Percentiles rank a stretch among this genome's conserved stretches.
Conservation (phyloP, 2,329 filamentous ascomycete genomes). For the Mycosphaerelloides madeirae region DNA sequence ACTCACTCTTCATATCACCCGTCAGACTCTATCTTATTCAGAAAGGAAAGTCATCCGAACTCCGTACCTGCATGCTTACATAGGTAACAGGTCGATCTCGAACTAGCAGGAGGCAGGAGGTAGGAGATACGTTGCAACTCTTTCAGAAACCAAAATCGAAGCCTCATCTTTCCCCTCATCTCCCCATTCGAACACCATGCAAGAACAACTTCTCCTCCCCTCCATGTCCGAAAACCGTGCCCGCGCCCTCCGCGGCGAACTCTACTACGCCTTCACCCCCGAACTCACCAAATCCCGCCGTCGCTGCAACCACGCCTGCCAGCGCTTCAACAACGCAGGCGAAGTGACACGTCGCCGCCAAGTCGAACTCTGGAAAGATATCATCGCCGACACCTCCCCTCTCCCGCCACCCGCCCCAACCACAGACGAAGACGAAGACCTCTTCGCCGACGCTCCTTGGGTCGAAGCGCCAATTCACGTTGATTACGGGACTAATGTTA, state of each 20-base stretch:
- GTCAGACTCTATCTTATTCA: too few relatives aligned
- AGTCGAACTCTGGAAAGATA: slow-evolving; percentile 64
- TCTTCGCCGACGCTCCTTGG: slow-evolving; percentile 63
- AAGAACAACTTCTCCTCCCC: too few relatives aligned
- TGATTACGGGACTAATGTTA: slow-evolving; percentile 75
- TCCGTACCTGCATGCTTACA: too few relatives aligned
- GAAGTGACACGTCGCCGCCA: slow-evolving; percentile 56
- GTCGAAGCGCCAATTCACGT: slow-evolving; percentile 64
- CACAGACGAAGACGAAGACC: slow-evolving; percentile 59
- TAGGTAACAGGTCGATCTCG: too few relatives aligned
- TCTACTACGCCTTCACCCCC: slow-evolving; percentile 70
- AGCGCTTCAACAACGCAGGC: slow-evolving; percentile 59
- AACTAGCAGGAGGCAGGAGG: too few relatives aligned
- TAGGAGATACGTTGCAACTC: too few relatives aligned
- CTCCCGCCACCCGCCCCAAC: slow-evolving; percentile 57
- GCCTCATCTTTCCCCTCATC: too few relatives aligned
- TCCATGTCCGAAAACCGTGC: slow-evolving; percentile 33
- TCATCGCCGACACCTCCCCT: slow-evolving; percentile 58
- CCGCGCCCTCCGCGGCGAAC: slow-evolving; percentile 42
- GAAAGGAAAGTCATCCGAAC: background rate
- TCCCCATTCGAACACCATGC: too few relatives aligned
- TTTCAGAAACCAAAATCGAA: too few relatives aligned
- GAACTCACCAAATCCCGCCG: slow-evolving; percentile 60
- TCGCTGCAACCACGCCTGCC: slow-evolving; percentile 59
- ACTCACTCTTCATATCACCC: too few relatives aligned